Evolutionary conservation across 106 monocot genomes (phyloP), one percentile per base, ranked within the genome.

Genomic region (Allium sativum): DNA sequence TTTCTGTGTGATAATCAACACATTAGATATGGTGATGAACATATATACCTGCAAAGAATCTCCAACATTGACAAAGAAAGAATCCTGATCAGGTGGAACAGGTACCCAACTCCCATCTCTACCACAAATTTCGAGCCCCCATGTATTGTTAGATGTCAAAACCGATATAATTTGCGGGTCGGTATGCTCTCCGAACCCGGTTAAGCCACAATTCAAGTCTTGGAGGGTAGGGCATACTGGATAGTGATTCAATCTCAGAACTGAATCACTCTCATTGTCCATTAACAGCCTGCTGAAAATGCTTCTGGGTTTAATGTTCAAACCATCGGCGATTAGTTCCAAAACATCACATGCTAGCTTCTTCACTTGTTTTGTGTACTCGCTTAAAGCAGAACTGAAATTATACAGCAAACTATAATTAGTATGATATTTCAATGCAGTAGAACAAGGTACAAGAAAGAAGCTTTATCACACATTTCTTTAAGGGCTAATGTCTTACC

Each of bases 51-150:
- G 87, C 12, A 92, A 44, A 7, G 83, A 62, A 66, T 94, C 93
- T 0, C 93, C 93, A 55, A 94, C 93, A 52, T 80, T 85, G 69
- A 94, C 53, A 75, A 86, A 94, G 78, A 89, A 86, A 55, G 93
- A 78, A 8, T 56, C 56, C n/a, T 65, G 68, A 54, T 94, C 93
- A 6, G 89, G 75, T 0, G 85, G 89, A 13, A 94, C 88, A 3
- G 86, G 52, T 53, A 83, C 64, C 93, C 89, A 94, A 31, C 65
- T 68, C 48, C 89, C 93, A 58, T 94, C 93, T 14, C 40, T 67
- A 18, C 73, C 67, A 8, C 69, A 55, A 42, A 94, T 86, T 65
- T 92, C 83, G 10, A 87, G 69, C 8, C 92, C 92, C 0, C 50
- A n/a, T 12, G 78, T 69, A 69, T 72, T 76, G 69, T 92, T 92